phyloP scores from a whole-genome alignment of 345 rosid species.

The Corchorus capsularis region DNA sequence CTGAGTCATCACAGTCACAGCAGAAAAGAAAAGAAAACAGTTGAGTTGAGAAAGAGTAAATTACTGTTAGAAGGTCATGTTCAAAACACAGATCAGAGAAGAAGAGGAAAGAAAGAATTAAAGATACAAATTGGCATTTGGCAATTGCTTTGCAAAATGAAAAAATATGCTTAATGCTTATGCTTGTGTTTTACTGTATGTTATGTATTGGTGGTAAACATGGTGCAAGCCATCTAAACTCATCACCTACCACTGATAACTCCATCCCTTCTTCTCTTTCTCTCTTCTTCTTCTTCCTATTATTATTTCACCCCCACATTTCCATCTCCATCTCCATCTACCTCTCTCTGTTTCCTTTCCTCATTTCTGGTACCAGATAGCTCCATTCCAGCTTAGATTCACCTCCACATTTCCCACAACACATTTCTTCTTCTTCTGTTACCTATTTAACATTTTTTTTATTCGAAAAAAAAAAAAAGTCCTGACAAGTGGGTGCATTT shows the following conservation, averaged over 20 bases:
- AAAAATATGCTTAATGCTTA: not conserved
- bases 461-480: not conserved
- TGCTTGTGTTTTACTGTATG: constrained; percentile 36
- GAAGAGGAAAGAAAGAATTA: not conserved
- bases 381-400: constrained; percentile 76
- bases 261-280: constrained; percentile 57
- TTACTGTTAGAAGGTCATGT: constrained; percentile 26
- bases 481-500: constrained; percentile 34
- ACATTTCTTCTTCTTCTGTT: constrained; percentile 28
- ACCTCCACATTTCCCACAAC: constrained; percentile 37
- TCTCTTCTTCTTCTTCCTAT: not conserved
- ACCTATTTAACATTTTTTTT: constrained; percentile 29
- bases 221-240: constrained; percentile 38
- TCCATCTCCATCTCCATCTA: constrained; percentile 29
- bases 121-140: not conserved
- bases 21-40: too few species aligned
- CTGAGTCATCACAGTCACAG: not conserved
- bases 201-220: constrained; percentile 14
- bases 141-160: not conserved
- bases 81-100: constrained; percentile 17
- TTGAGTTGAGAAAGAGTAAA: constrained; percentile 22
- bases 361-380: constrained; percentile 43
- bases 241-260: constrained; percentile 84
- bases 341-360: constrained; percentile 31
- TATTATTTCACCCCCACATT: constrained; percentile 25